Evolutionary conservation across 148 eudicot genomes (phyloP).

Genomic region (Pharnaceum exiguum): DNA sequence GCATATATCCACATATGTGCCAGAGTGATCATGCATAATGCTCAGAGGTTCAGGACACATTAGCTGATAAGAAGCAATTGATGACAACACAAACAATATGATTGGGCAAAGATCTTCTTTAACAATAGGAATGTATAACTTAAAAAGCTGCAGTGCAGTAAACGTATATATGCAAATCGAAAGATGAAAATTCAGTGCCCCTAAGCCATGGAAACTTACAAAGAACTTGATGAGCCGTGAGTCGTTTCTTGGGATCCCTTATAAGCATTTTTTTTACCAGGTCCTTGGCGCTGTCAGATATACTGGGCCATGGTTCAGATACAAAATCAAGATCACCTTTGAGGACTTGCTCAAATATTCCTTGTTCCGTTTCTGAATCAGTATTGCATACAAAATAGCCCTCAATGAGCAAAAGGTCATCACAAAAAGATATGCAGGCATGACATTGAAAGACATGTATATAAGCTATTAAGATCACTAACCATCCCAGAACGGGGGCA

Average conservation of each 20-base stretch:
- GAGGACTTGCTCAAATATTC: constrained; percentile 45
- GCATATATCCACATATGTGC: too few species aligned
- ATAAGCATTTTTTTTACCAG: constrained; percentile 40
- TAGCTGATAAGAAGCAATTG: too few species aligned
- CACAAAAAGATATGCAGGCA: background rate
- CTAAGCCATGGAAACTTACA: constrained; percentile 25
- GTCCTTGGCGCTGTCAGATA: constrained; percentile 44
- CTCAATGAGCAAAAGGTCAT: background rate
- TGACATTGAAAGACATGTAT: too few species aligned
- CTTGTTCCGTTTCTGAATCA: constrained; percentile 38
- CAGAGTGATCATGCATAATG: too few species aligned
- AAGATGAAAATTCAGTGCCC: background rate
- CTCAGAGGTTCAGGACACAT: too few species aligned
- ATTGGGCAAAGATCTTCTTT: too few species aligned
- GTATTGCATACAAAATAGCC: background rate
- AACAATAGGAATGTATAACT: too few species aligned
- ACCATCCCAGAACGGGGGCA: constrained; percentile 60
- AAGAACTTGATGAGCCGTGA: constrained; percentile 46
- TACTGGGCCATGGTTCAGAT: constrained; percentile 53
- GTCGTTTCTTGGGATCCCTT: constrained; percentile 42
- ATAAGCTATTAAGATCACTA: constrained; percentile 1
- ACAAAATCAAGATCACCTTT: constrained; percentile 43
- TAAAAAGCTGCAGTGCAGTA: background rate
- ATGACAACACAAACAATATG: too few species aligned
- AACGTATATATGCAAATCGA: background rate